Base-by-base conservation (phyloP, 306 rosid species). In the Ammopiptanthus mongolicus region DNA sequence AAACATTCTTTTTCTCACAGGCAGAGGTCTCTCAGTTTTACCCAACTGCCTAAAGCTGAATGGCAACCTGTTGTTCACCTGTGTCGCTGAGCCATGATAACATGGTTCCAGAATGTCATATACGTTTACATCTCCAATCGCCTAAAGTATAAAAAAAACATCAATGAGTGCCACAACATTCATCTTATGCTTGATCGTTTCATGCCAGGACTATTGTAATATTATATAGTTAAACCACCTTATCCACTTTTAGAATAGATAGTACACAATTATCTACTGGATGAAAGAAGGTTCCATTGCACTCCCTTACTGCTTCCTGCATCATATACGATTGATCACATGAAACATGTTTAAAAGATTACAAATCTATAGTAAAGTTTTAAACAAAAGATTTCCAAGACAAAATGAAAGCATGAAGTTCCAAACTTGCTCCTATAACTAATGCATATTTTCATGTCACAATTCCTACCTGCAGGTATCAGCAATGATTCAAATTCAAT, bases 51-150 rank as follows among this genome's bases (percentile, higher is more conserved):
- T 86, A 80, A 88, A 91, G 86, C 96, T 91, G 8, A 80, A 29
- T 0, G 93, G 91, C 44, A 85, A 29, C 74, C 53, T 71, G 10
- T 71, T 68, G 50, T 65, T 60, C 58, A 58, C 57, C 52, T 15
- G 13, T 18, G 47, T 3, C n/a, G 51, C 63, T 3, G 70, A 33
- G 36, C 57, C 60, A 48, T 91, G 93, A 72, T 83, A 91, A 81
- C 96, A 91, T 63, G 96, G 91, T 78, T 91, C 93, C 28, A 91
- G 85, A 71, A 88, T 90, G 79, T 90, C 75, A n/a, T 90, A 88
- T 55, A 90, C 41, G 81, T 90, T 90, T 81, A 90, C 71, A 18
- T 68, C 88, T 0, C 8, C 48, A 10, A 88, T 39, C 65, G 68
- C 81, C 96, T 90, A 37, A 51, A 80, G 65, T 39, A 53, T 33